Base-by-base conservation (phyloP, 2,329 filamentous ascomycete species). In the Aspergillus candidus region DNA sequence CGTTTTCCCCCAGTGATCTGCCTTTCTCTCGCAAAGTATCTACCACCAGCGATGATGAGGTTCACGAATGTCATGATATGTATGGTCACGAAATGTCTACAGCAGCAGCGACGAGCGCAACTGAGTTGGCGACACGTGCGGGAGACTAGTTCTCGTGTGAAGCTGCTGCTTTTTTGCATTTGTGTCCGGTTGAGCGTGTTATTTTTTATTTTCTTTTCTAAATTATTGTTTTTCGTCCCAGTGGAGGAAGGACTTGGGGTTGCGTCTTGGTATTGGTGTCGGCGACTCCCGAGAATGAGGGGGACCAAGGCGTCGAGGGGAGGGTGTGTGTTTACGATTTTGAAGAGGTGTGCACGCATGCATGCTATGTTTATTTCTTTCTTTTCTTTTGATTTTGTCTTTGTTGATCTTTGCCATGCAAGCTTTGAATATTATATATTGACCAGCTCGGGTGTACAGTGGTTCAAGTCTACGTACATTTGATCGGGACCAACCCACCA, bases 21-120 rank as follows among this genome's bases (percentile, higher is more conserved):
- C 52, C 56, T 61, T 62, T 60, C 53, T 56, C 51, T 63, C 60
- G 60, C 63, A 61, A 55, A 60, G 57, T 62, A 56, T 59, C 58
- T 58, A 53, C 52, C 54, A 51, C 53, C 53, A 60, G 60, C 63
- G 61, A 63, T 63, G 63, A 67, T 56, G 62, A 67, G 58, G 62
- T 63, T 62, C 59, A 68, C 60, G 63, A 67, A 62, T 54, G 56
- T 66, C 61, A 67, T 65, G 65, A 66, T 62, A 54, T 57, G 54
- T 62, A 66, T 58, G 62, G 62, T 59, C 61, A 49, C 51, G 55
- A 59, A 49, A 51, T 53, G 51, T 51, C 45, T 49, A 27, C 22
- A 27, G 34, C 51, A 53, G 46, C 45, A 50, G 48, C 52, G 49
- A 53, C 47, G 50, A 44, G 48, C 43, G 48, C 54, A 55, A 53